Conservation (phyloP, 2,329 filamentous ascomycete species). For the Penicillium brasilianum region DNA sequence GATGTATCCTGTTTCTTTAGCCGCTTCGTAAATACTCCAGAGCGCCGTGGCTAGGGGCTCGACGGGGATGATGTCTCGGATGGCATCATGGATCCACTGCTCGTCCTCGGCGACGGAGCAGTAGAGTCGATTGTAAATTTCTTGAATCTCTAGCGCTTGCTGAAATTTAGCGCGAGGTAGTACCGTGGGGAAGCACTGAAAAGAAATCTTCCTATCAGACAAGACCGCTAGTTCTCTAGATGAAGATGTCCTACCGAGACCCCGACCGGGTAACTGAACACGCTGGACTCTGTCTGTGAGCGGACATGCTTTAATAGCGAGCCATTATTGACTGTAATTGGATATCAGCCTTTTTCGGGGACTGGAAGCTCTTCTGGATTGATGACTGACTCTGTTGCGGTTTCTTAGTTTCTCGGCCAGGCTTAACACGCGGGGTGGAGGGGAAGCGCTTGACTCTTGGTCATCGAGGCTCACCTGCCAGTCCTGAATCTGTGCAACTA, state of each 20-base stretch:
- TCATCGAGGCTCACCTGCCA: constrained; percentile 36
- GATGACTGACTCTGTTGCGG: not conserved
- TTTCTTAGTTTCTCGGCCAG: not conserved
- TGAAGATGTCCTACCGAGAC: constrained; percentile 27
- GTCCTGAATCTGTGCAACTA: constrained; percentile 44
- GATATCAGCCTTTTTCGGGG: no score
- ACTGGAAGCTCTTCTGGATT: no score
- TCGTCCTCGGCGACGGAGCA: constrained; percentile 56
- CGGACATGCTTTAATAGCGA: constrained; percentile 44
- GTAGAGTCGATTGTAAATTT: constrained; percentile 61
- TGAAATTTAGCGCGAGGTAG: constrained; percentile 43
- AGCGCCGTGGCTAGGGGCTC: constrained; percentile 45
- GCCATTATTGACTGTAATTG: constrained; percentile 43
- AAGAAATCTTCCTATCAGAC: not conserved
- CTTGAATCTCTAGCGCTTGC: constrained; percentile 61
- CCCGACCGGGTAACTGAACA: constrained; percentile 39
- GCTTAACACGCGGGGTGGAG: no score
- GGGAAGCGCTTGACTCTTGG: not conserved
- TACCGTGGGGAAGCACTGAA: constrained; percentile 37
- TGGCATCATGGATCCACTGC: constrained; percentile 41
- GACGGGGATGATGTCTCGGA: constrained; percentile 39
- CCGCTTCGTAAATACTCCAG: constrained; percentile 45
- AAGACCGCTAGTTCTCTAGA: not conserved
- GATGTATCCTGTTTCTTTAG: constrained; percentile 34
- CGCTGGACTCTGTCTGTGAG: constrained; percentile 33